Conservation (phyloP, 2,329 filamentous ascomycete genomes). For the Rutstroemia sydowiana region DNA sequence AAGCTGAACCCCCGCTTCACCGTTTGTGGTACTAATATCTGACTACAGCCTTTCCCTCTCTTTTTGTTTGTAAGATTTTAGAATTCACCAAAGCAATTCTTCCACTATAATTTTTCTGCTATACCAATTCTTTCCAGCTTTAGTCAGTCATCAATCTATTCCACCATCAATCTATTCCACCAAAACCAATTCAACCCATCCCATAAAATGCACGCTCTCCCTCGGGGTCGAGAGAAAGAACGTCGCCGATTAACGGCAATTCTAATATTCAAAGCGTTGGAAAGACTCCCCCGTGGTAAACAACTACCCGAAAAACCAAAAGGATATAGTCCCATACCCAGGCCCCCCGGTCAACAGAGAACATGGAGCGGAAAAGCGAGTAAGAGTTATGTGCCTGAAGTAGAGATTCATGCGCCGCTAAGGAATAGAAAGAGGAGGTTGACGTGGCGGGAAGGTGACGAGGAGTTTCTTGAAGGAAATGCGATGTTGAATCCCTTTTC, state of each 20-base stretch:
- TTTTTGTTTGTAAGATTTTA: too few relatives aligned
- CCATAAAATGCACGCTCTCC: neutral
- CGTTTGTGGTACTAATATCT: too few relatives aligned
- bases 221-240: conserved; percentile 1
- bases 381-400: neutral
- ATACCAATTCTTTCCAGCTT: too few relatives aligned
- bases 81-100: too few relatives aligned
- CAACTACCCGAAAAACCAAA: neutral
- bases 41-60: too few relatives aligned
- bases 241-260: neutral
- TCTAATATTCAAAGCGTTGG: neutral
- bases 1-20: too few relatives aligned
- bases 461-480: neutral
- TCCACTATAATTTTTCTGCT: too few relatives aligned
- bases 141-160: too few relatives aligned
- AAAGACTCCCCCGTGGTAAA: neutral
- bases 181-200: too few relatives aligned
- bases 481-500: too few relatives aligned
- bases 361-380: conserved; percentile 1
- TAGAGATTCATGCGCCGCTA: neutral
- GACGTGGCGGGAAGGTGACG: neutral
- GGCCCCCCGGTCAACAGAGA: neutral
- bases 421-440: neutral
- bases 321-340: neutral
- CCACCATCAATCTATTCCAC: too few relatives aligned